Percentiles rank a stretch among this genome's conserved stretches.
Evolutionary conservation across 768 basidiomycete species (phyloP).

Genomic region (Serendipita sp.): DNA sequence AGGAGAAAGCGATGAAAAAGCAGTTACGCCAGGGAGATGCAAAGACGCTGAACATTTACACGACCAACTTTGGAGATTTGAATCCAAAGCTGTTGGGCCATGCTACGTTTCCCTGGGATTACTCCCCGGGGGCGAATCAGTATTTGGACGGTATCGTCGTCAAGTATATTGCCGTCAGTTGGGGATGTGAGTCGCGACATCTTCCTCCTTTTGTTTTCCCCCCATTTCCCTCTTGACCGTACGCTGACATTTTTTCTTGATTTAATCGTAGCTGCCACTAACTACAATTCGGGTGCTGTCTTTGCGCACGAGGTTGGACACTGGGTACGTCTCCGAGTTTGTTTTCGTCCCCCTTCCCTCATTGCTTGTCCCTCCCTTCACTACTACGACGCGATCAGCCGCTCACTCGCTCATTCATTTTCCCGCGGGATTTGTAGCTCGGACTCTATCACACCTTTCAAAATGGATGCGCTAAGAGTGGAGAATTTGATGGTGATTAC

Average conservation of each 20-base stretch:
- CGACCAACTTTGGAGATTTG: background rate
- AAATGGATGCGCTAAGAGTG: no score
- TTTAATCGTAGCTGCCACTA: background rate
- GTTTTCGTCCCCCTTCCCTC: no score
- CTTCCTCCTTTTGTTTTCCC: background rate
- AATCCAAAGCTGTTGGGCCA: background rate
- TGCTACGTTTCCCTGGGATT: background rate
- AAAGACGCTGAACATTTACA: background rate
- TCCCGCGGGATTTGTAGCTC: no score
- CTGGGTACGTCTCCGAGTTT: conserved; percentile 14
- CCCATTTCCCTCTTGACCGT: no score
- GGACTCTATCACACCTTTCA: no score
- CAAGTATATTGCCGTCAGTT: background rate
- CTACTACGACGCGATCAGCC: no score
- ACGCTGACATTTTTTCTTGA: no score
- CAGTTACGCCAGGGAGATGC: background rate
- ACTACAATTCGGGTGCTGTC: background rate
- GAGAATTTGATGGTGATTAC: background rate
- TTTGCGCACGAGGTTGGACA: conserved; percentile 15
- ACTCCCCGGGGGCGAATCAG: background rate
- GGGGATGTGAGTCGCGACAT: background rate
- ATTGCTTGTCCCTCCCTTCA: no score
- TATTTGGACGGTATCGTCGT: background rate
- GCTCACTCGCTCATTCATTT: no score
- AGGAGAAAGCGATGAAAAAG: background rate